Evolutionary conservation across 2,329 filamentous ascomycete genomes (phyloP), one percentile per base, ranked within the genome.

Genomic region (Talaromyces sp.): DNA sequence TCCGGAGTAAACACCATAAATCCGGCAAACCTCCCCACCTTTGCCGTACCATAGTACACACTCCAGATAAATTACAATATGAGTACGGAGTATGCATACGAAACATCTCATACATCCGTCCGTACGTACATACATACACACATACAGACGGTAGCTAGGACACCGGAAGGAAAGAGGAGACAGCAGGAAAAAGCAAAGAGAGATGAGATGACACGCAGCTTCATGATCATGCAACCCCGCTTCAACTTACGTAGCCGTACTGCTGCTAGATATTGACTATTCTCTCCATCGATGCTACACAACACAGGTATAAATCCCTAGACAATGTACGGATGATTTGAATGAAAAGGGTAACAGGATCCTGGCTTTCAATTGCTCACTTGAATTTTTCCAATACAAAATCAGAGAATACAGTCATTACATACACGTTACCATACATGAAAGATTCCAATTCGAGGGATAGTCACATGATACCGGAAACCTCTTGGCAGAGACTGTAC

Each of bases 381-480:
- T n/a, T n/a, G n/a, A n/a, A n/a, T n/a, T 48, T 6, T 25, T 48
- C 25, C 21, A 31, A 25, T 31, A 28, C 14, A 28, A 5, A 2
- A 23, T 18, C 18, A 23, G 18, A 18, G 7, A 7, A 12, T 33
- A 52, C 25, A 21, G 25, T 7, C 25, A 18, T 33, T 37, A 35
- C 50, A 37, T 23, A 52, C n/a, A 23, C 31, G 31, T 23, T 54
- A 54, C 50, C 21, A 54, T 35, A 54, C 50, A 35, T 14, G 50
- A 35, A 54, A 18, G 3, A 37, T 21, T 6, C 33, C 23, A 21
- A 54, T 35, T 11, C 5, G n/a, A 18, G 50, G 18, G 14, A 12
- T 28, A n/a, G 31, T 54, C 50, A 54, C 50, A 54, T 54, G 50
- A 54, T 37, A 54, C 31, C 50, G 50, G 50, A 54, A 54, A 35